Evolutionary conservation across 805 yeast species (phyloP).

Genomic region (Soucietia sequanensis): DNA sequence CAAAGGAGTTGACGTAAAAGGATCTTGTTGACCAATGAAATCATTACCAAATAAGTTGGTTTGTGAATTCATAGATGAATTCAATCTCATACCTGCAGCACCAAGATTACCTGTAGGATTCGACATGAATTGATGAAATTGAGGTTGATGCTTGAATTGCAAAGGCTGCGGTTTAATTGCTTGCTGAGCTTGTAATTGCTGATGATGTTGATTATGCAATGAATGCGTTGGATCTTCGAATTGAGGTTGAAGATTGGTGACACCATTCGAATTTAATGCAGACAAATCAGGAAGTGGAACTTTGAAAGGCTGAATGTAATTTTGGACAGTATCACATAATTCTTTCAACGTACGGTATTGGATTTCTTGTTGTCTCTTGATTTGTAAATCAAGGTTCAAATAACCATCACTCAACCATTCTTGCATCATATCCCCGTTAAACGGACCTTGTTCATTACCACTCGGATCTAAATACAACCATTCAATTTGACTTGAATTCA

Average conservation of each 20-base stretch:
- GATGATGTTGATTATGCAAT: conserved; percentile 3
- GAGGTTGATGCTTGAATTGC: conserved; percentile 9
- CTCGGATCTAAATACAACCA: conserved; percentile 77
- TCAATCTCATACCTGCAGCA: conserved; percentile 24
- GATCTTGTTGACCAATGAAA: conserved; percentile 17
- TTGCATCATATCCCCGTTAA: conserved; percentile 71
- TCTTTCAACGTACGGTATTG: conserved; percentile 51
- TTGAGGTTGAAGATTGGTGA: conserved; percentile 1
- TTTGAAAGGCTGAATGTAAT: conserved; percentile 58
- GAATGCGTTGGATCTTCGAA: conserved; percentile 2
- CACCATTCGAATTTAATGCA: neutral
- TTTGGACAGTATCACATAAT: conserved; percentile 49
- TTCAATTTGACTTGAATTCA: conserved; percentile 44
- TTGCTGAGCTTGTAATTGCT: conserved; percentile 3
- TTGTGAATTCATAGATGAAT: conserved; percentile 13
- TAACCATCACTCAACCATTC: conserved; percentile 68
- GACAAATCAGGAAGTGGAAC: conserved; percentile 48
- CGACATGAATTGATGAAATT: conserved; percentile 28
- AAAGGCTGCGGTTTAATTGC: conserved; percentile 1
- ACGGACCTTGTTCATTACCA: conserved; percentile 80
- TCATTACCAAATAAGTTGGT: conserved; percentile 22
- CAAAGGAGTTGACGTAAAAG: conserved; percentile 13
- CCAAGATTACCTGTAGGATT: conserved; percentile 22
- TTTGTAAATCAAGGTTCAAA: conserved; percentile 50
- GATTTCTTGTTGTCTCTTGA: conserved; percentile 59